Base-by-base conservation (phyloP, 257 asterid genomes). In the Jaltomata sinuosa region DNA sequence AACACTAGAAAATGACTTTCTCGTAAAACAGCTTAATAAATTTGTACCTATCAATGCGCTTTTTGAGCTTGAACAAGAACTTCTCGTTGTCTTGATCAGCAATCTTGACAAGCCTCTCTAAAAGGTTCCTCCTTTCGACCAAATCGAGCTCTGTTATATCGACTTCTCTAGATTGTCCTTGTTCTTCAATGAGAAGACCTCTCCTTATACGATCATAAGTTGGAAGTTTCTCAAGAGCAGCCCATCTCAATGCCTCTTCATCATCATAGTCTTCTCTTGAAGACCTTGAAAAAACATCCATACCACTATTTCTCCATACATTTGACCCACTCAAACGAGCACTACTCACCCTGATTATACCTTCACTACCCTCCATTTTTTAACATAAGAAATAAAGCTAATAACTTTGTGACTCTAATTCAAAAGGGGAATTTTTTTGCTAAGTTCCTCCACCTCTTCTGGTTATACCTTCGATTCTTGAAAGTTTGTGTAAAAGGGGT, bases 191-290 rank as follows among this genome's bases (percentile, higher is more conserved):
- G 4, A 93, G 89, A 32, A 95, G 82, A 14, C 97, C 99, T 85
- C 94, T 90, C 83, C 91, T 83, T 68, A 95, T 84, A 27, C 98
- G 93, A 40, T 90, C 87, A 87, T 89, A 86, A 0, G 99, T 95
- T 1, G 99, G 98, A 12, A 95, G 94, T 76, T 89, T 94, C 88
- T 95, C 99, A 83, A 94, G 67, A n/a, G 98, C 93, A 8, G 99
- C 99, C 99, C 99, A 95, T 82, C 86, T 94, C 81, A 95, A 84
- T 3, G 99, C 97, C 55, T 94, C 99, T 79, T 95, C 99, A 80
- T 95, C 98, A 31, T 93, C 93, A 3, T 93, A 92, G 14, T 36
- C 91, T 29, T 92, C 97, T 1, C 85, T 25, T 15, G 94, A 91
- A 8, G 96, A 91, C 84, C 85, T 88, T 4, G 98, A 92, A 40